Evolutionary conservation across 805 yeast species (phyloP), one percentile per base, ranked within the genome.

Genomic region (Barnettozyma botsteinii): DNA sequence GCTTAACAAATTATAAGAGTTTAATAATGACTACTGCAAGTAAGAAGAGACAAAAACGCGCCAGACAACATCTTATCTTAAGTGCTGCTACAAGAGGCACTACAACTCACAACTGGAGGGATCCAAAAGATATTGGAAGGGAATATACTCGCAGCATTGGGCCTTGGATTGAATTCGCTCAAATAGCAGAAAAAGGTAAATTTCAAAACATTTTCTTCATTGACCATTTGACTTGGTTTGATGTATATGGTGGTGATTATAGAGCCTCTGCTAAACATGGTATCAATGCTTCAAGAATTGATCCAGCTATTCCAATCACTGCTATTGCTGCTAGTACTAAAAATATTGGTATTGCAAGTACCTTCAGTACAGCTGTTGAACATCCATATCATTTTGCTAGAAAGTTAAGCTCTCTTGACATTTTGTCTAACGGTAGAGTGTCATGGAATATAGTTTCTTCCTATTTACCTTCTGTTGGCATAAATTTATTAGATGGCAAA

Each of bases 401-500:
- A 47, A 55, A 71, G 31, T 46, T 67, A 30, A 67, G 70, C 9
- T 66, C 73, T 0, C 53, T 67, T 35, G 73, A 67, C 45, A 65
- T 66, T 31, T 57, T 67, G 33, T 61, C 70, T 12, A 55, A 55
- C 12, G 73, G 73, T 12, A 57, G 73, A 44, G 50, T 67, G 37
- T 72, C 72, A 20, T 68, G 73, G 73, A 68, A 68, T 46, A 60
- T 68, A 15, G 73, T 68, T 21, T 60, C 70, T 9, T 62, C 69
- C 5, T 66, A 67, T 35, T 50, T 67, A 38, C 69, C 66, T 36
- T 57, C 66, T 47, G 70, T 70, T 6, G 64, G 71, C 7, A 52
- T 61, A 42, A 63, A 66, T 38, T 47, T 64, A 27, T 49, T 65
- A 25, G 64, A 66, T 38, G 65, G 64, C 4, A 60, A 56, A 28